phyloP scores from a whole-genome alignment of 345 rosid genomes.

The Eutrema heterophyllum region DNA sequence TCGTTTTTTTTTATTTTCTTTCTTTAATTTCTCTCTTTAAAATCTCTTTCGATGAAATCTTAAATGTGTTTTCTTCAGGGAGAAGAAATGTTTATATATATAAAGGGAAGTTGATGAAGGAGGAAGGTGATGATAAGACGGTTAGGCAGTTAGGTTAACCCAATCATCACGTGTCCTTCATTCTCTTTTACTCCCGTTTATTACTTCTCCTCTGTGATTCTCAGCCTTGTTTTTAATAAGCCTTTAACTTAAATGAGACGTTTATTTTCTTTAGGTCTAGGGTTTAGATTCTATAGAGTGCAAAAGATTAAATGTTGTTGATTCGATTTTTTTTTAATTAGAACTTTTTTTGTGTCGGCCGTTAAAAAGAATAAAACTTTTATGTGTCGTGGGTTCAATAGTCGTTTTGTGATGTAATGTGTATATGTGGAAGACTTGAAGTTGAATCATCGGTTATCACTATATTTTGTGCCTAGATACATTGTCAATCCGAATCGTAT shows the following conservation, averaged over 20 bases:
- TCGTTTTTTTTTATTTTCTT: background rate
- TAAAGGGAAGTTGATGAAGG: slow-evolving; percentile 7
- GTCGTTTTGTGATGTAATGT: background rate
- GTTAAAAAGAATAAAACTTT: background rate
- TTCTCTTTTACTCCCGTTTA: background rate
- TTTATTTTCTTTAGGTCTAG: background rate
- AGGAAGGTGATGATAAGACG: slow-evolving; percentile 11
- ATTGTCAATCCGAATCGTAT: too few relatives aligned
- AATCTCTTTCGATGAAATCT: background rate
- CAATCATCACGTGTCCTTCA: slow-evolving; percentile 20
- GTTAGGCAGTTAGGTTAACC: slow-evolving; percentile 30
- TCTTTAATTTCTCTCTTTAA: background rate
- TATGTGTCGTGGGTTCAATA: background rate
- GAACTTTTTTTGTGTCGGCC: background rate
- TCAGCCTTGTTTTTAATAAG: background rate
- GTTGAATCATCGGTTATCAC: background rate
- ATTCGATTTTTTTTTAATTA: background rate
- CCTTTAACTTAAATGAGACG: background rate
- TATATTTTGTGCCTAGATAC: too few relatives aligned
- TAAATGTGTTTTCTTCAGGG: background rate
- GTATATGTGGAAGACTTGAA: background rate
- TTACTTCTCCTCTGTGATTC: background rate
- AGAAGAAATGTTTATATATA: slow-evolving; percentile 3
- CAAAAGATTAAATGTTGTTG: background rate
- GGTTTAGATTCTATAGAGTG: background rate